A percentile compares a stretch with the other conserved stretches of the same genome.
Conservation (phyloP, 164 flowering plant species). For the Malania oleifera region DNA sequence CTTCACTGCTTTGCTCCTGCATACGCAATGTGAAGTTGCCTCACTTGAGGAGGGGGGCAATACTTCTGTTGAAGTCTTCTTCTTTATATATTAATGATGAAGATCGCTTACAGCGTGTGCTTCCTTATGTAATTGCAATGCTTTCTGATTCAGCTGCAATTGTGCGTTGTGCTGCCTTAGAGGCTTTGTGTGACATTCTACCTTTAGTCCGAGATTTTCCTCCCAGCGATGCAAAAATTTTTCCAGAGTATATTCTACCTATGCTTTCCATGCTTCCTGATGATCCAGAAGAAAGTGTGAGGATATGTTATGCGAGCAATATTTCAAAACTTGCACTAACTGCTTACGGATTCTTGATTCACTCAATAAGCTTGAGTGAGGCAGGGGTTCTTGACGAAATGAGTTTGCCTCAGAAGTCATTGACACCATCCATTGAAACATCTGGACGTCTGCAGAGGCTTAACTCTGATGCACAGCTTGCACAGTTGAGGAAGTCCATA, state of each 20-base stretch:
- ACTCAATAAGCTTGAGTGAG: slow-evolving; percentile 67
- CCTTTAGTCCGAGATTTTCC: slow-evolving; percentile 91
- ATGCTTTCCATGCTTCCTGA: slow-evolving; percentile 99
- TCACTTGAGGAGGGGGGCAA: slow-evolving; percentile 76
- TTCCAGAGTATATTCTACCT: slow-evolving; percentile 95
- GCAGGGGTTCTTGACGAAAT: slow-evolving; percentile 77
- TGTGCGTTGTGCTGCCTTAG: slow-evolving; percentile 94
- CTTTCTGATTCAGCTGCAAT: slow-evolving; percentile 93
- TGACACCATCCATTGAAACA: slow-evolving; percentile 30
- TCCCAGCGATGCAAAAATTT: slow-evolving; percentile 98
- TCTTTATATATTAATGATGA: slow-evolving; percentile 88
- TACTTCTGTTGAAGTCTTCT: slow-evolving; percentile 65
- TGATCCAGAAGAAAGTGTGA: slow-evolving; percentile 97
- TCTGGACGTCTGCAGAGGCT: slow-evolving; percentile 35
- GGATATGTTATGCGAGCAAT: slow-evolving; percentile 90
- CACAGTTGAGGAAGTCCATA: slow-evolving; percentile 73
- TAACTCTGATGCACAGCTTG: slow-evolving; percentile 60
- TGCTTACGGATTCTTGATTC: slow-evolving; percentile 79
- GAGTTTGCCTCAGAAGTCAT: slow-evolving; percentile 36
- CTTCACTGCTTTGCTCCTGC: slow-evolving; percentile 91
- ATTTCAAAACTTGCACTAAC: slow-evolving; percentile 86
- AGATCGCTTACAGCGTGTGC: slow-evolving; percentile 88
- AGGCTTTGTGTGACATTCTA: slow-evolving; percentile 82
- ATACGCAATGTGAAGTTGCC: slow-evolving; percentile 90
- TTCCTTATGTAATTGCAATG: slow-evolving; percentile 89